Evolutionary conservation across 306 rosid genomes (phyloP), one percentile per base, ranked within the genome.

Genomic region (Fagus sylvatica): DNA sequence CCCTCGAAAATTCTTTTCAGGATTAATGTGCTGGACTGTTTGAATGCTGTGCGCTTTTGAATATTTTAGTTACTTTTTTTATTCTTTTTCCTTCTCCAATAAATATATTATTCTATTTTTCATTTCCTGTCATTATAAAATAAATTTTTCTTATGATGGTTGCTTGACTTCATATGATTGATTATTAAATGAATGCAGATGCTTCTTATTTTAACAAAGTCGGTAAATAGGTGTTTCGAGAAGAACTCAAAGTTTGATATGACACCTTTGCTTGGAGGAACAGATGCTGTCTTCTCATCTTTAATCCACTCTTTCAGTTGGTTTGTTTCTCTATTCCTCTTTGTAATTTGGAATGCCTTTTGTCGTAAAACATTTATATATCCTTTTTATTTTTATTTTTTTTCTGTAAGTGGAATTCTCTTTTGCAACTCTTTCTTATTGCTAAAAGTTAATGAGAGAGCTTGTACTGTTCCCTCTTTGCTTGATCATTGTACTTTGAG

Each of bases 191-290:
- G 85, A 65, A 69, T 91, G 96, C 97, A 94, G 98, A 87, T 94
- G 94, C 85, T 94, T 78, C 93, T 94, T 76, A 94, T 94, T 85
- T 81, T 94, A 77, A 94, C 98, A 43, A 92, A 94, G 91, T 89
- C 98, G 33, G 89, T 94, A 72, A 90, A 90, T 85, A 90, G 88
- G 83, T 92, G 94, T 86, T 94, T 94, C 84, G 98, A 92, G 93
- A 94, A 89, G 94, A 94, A 94, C 69, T 85, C 98, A n/a, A 94
- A 92, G 91, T 94, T 94, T 88, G 98, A 94, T 80, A 94, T 92
- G 97, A 88, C 98, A 73, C 88, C 97, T 78, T 87, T 94, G 88
- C 97, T 94, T 77, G 98, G 98, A 79, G 98, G 97, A 87, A 94
- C 98, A n/a, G 97, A 94, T 79, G 76, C 62, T 81, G 96, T 94